These are phyloP conservation scores for Allium sativum DNA, from an alignment of 106 monocot species.

Conservation along the genomic window DNA sequence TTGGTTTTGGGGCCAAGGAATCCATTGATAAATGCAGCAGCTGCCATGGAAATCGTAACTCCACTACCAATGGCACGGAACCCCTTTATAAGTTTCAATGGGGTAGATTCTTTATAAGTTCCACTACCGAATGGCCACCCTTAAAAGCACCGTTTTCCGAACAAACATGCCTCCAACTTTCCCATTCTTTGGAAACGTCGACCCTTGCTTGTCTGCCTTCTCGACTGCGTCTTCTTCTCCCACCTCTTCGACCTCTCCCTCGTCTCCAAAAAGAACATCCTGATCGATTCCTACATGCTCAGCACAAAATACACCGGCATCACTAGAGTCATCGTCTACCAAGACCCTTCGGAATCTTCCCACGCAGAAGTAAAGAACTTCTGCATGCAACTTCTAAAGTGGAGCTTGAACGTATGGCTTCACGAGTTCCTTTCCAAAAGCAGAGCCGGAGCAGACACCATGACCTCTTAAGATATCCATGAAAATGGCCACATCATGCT, in stretches of 20 bases:
- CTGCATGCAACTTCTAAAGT: conserved; percentile 46
- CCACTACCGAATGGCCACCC: conserved; percentile 29
- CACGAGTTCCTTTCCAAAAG: conserved; percentile 36
- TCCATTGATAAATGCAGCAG: too few relatives aligned
- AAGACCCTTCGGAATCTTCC: conserved; percentile 39
- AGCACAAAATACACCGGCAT: conserved; percentile 43
- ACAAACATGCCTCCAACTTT: conserved; percentile 74
- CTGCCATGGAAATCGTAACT: too few relatives aligned
- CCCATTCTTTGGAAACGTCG: conserved; percentile 49
- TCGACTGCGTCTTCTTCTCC: conserved; percentile 58
- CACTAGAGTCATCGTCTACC: conserved; percentile 53
- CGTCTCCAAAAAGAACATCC: conserved; percentile 53
- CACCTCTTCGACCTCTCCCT: conserved; percentile 55
- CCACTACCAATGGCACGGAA: too few relatives aligned
- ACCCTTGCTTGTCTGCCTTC: conserved; percentile 51
- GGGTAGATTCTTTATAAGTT: too few relatives aligned
- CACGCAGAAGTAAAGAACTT: conserved; percentile 36
- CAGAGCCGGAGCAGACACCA: conserved; percentile 34
- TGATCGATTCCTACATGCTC: conserved; percentile 55
- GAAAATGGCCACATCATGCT: conserved; percentile 30
- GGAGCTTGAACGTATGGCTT: conserved; percentile 30
- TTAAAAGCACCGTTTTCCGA: conserved; percentile 61
- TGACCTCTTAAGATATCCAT: conserved; percentile 7
- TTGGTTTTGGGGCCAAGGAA: too few relatives aligned
- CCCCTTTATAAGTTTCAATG: too few relatives aligned